These are phyloP conservation scores for Kondoa subrosea DNA, from an alignment of 768 basidiomycete species.

Conservation along the genomic window DNA sequence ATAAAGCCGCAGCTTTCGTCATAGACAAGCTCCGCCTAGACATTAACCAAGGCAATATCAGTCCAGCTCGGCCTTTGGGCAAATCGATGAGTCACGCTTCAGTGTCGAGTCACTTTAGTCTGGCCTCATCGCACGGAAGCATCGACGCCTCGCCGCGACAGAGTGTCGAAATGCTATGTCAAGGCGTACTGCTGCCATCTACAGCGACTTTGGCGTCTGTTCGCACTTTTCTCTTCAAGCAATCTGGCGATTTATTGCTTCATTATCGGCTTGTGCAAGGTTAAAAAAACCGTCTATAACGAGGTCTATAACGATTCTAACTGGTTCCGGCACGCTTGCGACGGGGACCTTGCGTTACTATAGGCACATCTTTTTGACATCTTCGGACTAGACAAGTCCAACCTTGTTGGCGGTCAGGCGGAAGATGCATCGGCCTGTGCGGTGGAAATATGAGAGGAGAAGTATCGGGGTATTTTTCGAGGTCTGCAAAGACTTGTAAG, in stretches of 20 bases:
- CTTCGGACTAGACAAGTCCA: not conserved
- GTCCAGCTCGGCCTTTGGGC: not conserved
- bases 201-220: slow-evolving; percentile 82
- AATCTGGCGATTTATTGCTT: slow-evolving; percentile 23
- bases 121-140: slow-evolving; percentile 2
- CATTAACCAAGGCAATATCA: not conserved
- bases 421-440: not conserved
- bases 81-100: not conserved
- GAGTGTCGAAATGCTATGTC: slow-evolving; percentile 67
- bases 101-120: slow-evolving; percentile 1
- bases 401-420: not conserved
- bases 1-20: slow-evolving; percentile 70
- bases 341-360: not conserved
- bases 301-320: not conserved
- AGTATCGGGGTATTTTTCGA: not conserved
- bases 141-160: slow-evolving; percentile 28
- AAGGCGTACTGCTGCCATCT: slow-evolving; percentile 60
- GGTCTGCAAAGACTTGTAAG: not conserved
- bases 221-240: slow-evolving; percentile 68
- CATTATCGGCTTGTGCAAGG: slow-evolving; percentile 17
- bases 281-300: not conserved
- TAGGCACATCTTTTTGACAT: not conserved
- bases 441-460: not conserved
- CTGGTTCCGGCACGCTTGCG: not conserved
- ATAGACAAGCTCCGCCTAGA: slow-evolving; percentile 31